Evolutionary conservation across 257 asterid species (phyloP), one percentile per base, ranked within the genome.

Genomic region (Marsdenia floribunda): DNA sequence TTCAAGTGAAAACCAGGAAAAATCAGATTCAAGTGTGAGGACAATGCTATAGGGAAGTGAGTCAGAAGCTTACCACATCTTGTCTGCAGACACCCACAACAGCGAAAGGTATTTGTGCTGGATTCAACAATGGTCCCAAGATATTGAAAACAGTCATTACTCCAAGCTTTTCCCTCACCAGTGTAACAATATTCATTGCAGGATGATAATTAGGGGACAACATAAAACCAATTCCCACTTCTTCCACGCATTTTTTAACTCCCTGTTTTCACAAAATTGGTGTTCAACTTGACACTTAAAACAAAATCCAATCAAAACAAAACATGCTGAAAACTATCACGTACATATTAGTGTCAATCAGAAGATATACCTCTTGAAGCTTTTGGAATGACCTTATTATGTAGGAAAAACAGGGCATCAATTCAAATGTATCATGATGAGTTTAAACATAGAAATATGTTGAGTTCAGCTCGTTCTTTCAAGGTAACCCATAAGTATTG

Each of bases 191-290:
- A 84, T 86, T 87, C 97, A 90, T 90, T 9, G 94, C 96, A 0
- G 97, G 97, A 83, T 92, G 98, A 75, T 92, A 90, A 75, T 76
- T 83, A 24, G 97, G 91, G 37, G 96, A 84, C 97, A 92, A 88
- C 97, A 92, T 92, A 70, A 92, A 92, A 71, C 98, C 96, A 6
- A 92, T 92, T 68, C 97, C 94, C n/a, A 82, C 92, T 83, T 86
- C 89, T 78, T 85, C 85, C 72, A 90, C 84, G 24, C 98, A 89
- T 68, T 68, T 82, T 73, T 73, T 83, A 21, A 92, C 94, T 52
- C 85, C 96, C 98, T 92, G 80, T 60, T 58, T 40, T 50, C 72
- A 75, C 35, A n/a, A 19, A 35, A 24, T 21, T 1, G n/a, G 19
- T 50, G n/a, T 52, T 35, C 47, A 50, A 52, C 8, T 49, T 29